Conservation (phyloP, 2,329 filamentous ascomycete genomes). For the Penicillium vulpinum region DNA sequence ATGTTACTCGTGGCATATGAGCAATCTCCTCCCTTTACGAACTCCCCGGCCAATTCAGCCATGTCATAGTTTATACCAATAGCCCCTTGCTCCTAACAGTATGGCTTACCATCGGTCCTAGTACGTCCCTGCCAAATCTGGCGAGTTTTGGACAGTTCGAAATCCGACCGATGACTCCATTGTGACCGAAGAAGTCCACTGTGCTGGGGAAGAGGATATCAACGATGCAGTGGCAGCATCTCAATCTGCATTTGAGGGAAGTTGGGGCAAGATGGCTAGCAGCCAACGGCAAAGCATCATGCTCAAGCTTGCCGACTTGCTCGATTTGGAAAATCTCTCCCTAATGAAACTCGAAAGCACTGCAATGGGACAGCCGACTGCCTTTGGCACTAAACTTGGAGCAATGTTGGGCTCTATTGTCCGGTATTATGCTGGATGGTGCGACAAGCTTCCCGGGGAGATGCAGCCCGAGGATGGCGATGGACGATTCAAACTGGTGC, state of each 20-base stretch:
- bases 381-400: too few relatives aligned
- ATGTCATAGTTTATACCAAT: too few relatives aligned
- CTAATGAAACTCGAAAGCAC: too few relatives aligned
- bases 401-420: not conserved
- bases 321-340: not conserved
- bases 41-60: too few relatives aligned
- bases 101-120: too few relatives aligned
- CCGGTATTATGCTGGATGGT: slow-evolving; percentile 11
- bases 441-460: slow-evolving; percentile 5
- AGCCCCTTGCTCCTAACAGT: too few relatives aligned
- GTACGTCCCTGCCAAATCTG: too few relatives aligned
- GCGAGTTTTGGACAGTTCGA: too few relatives aligned
- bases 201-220: not conserved
- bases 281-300: not conserved
- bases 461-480: not conserved
- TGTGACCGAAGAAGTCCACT: not conserved
- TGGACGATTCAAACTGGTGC: slow-evolving; percentile 21
- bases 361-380: too few relatives aligned
- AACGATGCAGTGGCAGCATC: not conserved
- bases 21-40: too few relatives aligned
- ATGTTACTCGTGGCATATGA: too few relatives aligned
- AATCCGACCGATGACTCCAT: not conserved
- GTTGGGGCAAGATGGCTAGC: not conserved
- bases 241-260: not conserved
- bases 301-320: not conserved